phyloP scores from a whole-genome alignment of 495 filamentous ascomycete genomes.

The Aspergillus campestris region DNA sequence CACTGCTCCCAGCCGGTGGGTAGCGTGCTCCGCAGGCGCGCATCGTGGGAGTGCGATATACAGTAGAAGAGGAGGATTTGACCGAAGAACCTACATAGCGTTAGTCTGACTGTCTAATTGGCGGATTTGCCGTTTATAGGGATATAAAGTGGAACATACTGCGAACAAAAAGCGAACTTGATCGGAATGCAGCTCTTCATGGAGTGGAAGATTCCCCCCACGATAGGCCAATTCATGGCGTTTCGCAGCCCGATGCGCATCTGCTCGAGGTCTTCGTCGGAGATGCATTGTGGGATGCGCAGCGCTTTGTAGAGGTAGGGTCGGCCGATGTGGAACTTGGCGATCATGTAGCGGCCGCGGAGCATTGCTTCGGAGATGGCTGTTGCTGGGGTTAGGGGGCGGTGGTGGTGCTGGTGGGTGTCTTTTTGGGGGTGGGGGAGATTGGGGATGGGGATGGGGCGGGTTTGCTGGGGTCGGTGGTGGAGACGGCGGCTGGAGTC shows the following conservation, averaged over 20 bases:
- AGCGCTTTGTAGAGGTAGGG: slow-evolving; percentile 43
- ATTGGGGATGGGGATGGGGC: slow-evolving; percentile 19
- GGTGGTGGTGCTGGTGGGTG: slow-evolving; percentile 15
- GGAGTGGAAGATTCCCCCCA: slow-evolving; percentile 33
- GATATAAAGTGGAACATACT: slow-evolving; percentile 24
- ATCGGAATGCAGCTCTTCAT: slow-evolving; percentile 44
- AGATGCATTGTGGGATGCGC: slow-evolving; percentile 27
- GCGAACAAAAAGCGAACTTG: slow-evolving; percentile 41
- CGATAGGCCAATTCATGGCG: slow-evolving; percentile 40
- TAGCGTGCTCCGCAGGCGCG: slow-evolving; percentile 27
- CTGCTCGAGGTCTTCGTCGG: slow-evolving; percentile 39
- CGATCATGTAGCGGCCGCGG: slow-evolving; percentile 35
- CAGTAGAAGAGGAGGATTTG: slow-evolving; percentile 41
- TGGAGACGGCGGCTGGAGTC: slow-evolving; percentile 8
- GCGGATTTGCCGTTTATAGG: too few relatives aligned
- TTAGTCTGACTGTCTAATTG: too few relatives aligned
- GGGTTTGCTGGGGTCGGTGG: slow-evolving; percentile 16
- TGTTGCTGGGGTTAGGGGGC: slow-evolving; percentile 28
- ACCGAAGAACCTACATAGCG: slow-evolving; percentile 43
- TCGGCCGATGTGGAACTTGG: slow-evolving; percentile 41
- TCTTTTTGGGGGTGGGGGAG: slow-evolving; percentile 8
- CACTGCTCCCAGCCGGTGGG: slow-evolving; percentile 39
- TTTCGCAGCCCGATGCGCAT: slow-evolving; percentile 33
- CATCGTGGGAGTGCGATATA: slow-evolving; percentile 34
- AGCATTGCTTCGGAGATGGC: slow-evolving; percentile 42